Evolutionary conservation across 2,329 filamentous ascomycete genomes (phyloP).

Genomic region (Cercospora sp.): DNA sequence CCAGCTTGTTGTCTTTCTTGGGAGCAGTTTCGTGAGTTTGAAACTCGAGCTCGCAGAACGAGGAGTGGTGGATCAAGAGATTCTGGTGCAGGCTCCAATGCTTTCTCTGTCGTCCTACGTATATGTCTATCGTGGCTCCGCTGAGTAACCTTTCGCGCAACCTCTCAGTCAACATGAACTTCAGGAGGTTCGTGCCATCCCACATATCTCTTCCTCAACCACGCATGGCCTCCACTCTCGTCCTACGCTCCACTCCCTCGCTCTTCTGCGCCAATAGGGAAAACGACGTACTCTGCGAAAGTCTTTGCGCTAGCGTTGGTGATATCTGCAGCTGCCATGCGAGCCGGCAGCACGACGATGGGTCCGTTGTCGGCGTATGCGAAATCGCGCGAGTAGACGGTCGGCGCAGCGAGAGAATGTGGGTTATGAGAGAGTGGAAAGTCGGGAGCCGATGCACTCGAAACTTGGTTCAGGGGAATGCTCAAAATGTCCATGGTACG

Average conservation of each 20-base stretch:
- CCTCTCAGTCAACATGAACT: conserved; percentile 42
- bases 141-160: conserved; percentile 55
- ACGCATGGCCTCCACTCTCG: not conserved
- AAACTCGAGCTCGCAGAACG: conserved; percentile 45
- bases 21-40: conserved; percentile 40
- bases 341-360: conserved; percentile 39
- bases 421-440: conserved; percentile 11
- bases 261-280: not conserved
- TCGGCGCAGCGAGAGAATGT: conserved; percentile 1
- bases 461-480: conserved; percentile 19
- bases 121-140: conserved; percentile 54
- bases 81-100: conserved; percentile 57
- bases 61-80: conserved; percentile 56
- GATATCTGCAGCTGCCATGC: conserved; percentile 51
- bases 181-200: conserved; percentile 20
- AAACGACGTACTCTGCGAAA: conserved; percentile 55
- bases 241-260: not conserved
- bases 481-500: conserved; percentile 15
- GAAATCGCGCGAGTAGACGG: conserved; percentile 44
- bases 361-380: conserved; percentile 46
- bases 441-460: not conserved
- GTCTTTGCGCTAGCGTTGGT: conserved; percentile 49
- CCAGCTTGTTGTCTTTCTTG: conserved; percentile 45
- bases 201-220: conserved; percentile 14
- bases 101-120: conserved; percentile 50